Percentiles rank a stretch among this genome's conserved stretches.
These are phyloP conservation scores for Coprinopsis strossmayeri DNA, from an alignment of 768 basidiomycete genomes.

Conservation along the genomic window DNA sequence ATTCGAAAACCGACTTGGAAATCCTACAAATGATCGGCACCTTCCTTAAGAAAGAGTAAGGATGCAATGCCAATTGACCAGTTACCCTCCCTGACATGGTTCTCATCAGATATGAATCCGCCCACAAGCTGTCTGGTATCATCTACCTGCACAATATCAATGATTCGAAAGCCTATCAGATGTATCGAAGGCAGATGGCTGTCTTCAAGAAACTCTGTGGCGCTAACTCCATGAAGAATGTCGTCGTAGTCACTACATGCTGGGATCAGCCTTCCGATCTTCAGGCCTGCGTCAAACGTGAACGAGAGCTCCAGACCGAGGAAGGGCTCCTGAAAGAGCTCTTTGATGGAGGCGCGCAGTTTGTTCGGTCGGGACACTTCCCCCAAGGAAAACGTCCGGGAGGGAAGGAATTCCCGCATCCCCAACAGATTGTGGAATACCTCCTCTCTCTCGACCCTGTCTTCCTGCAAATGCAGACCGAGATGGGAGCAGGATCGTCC, in stretches of 20 bases:
- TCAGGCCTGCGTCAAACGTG: conserved; percentile 24
- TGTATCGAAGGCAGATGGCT: conserved; percentile 31
- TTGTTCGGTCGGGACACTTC: conserved; percentile 26
- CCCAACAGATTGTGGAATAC: neutral
- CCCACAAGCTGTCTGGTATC: conserved; percentile 18
- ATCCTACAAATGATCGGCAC: conserved; percentile 7
- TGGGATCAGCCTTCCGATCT: conserved; percentile 29
- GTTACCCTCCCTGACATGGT: neutral
- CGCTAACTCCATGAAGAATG: conserved; percentile 32
- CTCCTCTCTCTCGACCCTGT: conserved; percentile 1
- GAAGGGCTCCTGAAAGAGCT: conserved; percentile 28
- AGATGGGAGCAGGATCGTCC: conserved; percentile 12
- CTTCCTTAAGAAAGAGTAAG: conserved; percentile 10
- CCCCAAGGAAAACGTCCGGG: neutral
- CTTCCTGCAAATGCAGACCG: conserved; percentile 13
- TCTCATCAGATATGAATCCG: neutral
- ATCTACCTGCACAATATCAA: conserved; percentile 37
- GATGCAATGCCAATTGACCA: neutral
- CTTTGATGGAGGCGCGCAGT: conserved; percentile 18
- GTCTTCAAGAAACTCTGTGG: conserved; percentile 41
- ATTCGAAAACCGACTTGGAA: neutral
- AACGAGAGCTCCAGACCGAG: conserved; percentile 31
- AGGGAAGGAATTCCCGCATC: neutral
- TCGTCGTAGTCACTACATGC: conserved; percentile 40
- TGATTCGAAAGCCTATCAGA: conserved; percentile 27